Evolutionary conservation across 306 rosid species (phyloP).

Genomic region (Abrus pulchellus): DNA sequence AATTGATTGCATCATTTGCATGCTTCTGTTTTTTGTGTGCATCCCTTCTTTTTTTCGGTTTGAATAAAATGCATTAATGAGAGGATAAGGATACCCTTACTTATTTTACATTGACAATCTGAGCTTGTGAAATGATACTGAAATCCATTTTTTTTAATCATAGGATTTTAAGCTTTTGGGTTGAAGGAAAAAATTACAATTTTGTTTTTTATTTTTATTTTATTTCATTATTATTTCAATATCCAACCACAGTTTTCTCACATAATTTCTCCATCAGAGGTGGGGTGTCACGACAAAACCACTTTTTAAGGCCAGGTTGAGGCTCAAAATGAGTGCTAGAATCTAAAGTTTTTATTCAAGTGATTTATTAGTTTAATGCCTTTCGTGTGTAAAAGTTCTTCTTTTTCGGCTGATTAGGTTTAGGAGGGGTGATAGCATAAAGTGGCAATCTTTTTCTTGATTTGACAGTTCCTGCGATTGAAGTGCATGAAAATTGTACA

Average conservation of each 20-base stretch:
- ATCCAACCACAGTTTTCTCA: background rate
- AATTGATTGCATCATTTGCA: conserved; percentile 50
- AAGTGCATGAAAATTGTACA: conserved; percentile 46
- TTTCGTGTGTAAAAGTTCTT: background rate
- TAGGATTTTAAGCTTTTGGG: background rate
- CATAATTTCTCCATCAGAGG: background rate
- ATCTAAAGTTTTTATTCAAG: conserved; percentile 20
- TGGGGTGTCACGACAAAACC: background rate
- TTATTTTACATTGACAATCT: background rate
- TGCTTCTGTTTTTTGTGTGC: conserved; percentile 8
- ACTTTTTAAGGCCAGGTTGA: conserved; percentile 33
- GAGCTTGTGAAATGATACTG: background rate
- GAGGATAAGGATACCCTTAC: too few relatives aligned
- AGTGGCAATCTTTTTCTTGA: conserved; percentile 54
- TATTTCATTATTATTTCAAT: background rate
- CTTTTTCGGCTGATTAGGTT: conserved; percentile 40
- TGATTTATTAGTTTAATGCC: conserved; percentile 1
- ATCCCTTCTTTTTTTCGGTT: background rate
- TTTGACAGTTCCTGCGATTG: conserved; percentile 58
- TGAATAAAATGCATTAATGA: background rate
- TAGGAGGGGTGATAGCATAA: conserved; percentile 40
- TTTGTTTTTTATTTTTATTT: background rate
- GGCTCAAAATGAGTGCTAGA: conserved; percentile 28
- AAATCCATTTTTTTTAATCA: background rate
- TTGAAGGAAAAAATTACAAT: background rate